A percentile compares a stretch with the other conserved stretches of the same genome.
These are phyloP conservation scores for Fusarium tuaranense DNA, from an alignment of 2,329 filamentous ascomycete genomes.

Conservation along the genomic window DNA sequence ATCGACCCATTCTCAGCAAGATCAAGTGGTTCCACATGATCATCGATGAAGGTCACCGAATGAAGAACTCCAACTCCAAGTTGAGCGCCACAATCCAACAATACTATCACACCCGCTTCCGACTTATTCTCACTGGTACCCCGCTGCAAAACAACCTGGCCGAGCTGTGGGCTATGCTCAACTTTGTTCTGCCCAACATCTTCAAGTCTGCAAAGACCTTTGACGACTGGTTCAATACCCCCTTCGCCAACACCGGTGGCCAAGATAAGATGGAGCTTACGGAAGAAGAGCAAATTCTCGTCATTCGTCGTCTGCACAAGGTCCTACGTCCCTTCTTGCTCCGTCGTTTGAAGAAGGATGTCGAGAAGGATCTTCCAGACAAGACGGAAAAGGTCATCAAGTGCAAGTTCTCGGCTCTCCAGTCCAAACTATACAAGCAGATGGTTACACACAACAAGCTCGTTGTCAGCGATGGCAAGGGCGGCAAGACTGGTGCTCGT, in stretches of 20 bases:
- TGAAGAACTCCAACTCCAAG: slow-evolving; percentile 99
- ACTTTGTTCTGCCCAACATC: slow-evolving; percentile 97
- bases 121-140: slow-evolving; percentile 96
- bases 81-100: slow-evolving; percentile 93
- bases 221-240: slow-evolving; percentile 99
- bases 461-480: slow-evolving; percentile 93
- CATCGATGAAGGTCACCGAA: slow-evolving; percentile 98
- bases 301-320: slow-evolving; percentile 98
- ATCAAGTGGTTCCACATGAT: slow-evolving; percentile 99
- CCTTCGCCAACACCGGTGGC: slow-evolving; percentile 96
- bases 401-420: slow-evolving; percentile 95
- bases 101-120: slow-evolving; percentile 95
- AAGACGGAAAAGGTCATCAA: slow-evolving; percentile 99
- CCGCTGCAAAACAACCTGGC: slow-evolving; percentile 97
- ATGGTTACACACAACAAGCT: slow-evolving; percentile 96
- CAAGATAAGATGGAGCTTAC: slow-evolving; percentile 99
- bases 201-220: slow-evolving; percentile 99
- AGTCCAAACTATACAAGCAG: slow-evolving; percentile 95
- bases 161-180: slow-evolving; percentile 97
- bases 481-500: slow-evolving; percentile 92
- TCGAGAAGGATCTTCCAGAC: slow-evolving; percentile 98
- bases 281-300: slow-evolving; percentile 99
- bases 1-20: slow-evolving; percentile 93
- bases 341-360: slow-evolving; percentile 98
- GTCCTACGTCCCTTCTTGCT: slow-evolving; percentile 96